phyloP scores from a whole-genome alignment of 2,329 filamentous ascomycete genomes.

The Colletotrichum truncatum region DNA sequence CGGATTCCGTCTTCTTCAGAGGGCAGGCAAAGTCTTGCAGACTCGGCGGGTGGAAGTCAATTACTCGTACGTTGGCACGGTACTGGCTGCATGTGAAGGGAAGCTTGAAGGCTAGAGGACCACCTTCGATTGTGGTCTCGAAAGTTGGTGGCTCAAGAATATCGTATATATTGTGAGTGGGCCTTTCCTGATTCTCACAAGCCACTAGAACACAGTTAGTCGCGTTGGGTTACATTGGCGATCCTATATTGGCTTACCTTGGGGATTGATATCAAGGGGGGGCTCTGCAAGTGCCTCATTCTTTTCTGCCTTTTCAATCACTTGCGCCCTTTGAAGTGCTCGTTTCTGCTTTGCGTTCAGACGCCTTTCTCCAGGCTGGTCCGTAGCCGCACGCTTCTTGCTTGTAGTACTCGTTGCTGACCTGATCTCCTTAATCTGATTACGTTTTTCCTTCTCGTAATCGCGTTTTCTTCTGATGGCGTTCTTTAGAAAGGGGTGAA shows the following conservation, averaged over 20 bases:
- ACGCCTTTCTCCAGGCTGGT: conserved; percentile 15
- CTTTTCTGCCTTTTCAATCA: conserved; percentile 20
- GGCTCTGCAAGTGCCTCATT: conserved; percentile 38
- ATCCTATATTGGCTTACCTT: conserved; percentile 35
- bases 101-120: conserved; percentile 51
- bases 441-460: conserved; percentile 64
- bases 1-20: conserved; percentile 55
- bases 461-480: conserved; percentile 71
- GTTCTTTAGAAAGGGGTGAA: conserved; percentile 61
- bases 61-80: conserved; percentile 75
- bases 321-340: conserved; percentile 4
- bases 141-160: conserved; percentile 51
- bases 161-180: conserved; percentile 45
- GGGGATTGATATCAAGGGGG: conserved; percentile 40
- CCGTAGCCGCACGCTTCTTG: conserved; percentile 31
- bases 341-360: conserved; percentile 37
- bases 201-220: conserved; percentile 46
- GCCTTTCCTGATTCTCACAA: conserved; percentile 53
- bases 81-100: conserved; percentile 82
- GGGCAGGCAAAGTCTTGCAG: conserved; percentile 76
- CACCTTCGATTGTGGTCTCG: conserved; percentile 51
- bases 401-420: conserved; percentile 18
- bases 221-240: neutral
- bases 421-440: conserved; percentile 46
- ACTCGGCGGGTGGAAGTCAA: conserved; percentile 79